Base-by-base conservation (phyloP, 768 basidiomycete species). In the Lactifluus piperatus region DNA sequence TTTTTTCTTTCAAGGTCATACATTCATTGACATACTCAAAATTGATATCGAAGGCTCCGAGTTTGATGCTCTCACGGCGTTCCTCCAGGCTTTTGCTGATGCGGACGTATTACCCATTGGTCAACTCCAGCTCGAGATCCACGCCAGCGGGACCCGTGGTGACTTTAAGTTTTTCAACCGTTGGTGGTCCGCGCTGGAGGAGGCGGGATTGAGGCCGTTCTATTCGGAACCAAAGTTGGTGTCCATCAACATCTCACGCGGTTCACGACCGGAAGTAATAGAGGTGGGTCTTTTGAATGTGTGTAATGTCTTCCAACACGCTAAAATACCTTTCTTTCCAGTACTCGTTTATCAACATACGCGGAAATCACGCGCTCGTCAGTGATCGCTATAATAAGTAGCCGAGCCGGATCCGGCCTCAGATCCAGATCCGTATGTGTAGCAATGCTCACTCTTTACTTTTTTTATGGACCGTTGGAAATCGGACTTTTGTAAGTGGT, bases 1-100 rank as follows among this genome's bases (percentile, higher is more conserved):
- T 30, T 30, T 30, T 4, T 30, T 30, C 30, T 4, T 4, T 30
- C 30, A 11, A 81, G 81, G 80, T 18, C 86, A 88, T 65, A 72
- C 71, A n/a, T 82, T 82, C 64, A 82, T 87, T 56, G 86, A 88
- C 62, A 77, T 88, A 62, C 77, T 86, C 57, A 84, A 86, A 69
- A 71, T 88, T 52, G 86, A 88, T 68, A 79, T 85, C 22, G 87
- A 88, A 64, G 78, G 81, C 44, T 77, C 75, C 69, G 87, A 88
- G 64, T 88, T 83, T 68, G 77, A 82, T 47, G 79, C 81, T 1
- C 70, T 88, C 8, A 70, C 73, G 0, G 67, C 75, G 2, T 69
- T 83, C 45, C 66, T 83, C 51, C 70, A 5, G 16, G 73, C 76
- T 10, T 84, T 30, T 41, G 22, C 29, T 14, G 5, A 56, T 44